Evolutionary conservation across 2,329 filamentous ascomycete genomes (phyloP).

Genomic region (Xylaria sp.): DNA sequence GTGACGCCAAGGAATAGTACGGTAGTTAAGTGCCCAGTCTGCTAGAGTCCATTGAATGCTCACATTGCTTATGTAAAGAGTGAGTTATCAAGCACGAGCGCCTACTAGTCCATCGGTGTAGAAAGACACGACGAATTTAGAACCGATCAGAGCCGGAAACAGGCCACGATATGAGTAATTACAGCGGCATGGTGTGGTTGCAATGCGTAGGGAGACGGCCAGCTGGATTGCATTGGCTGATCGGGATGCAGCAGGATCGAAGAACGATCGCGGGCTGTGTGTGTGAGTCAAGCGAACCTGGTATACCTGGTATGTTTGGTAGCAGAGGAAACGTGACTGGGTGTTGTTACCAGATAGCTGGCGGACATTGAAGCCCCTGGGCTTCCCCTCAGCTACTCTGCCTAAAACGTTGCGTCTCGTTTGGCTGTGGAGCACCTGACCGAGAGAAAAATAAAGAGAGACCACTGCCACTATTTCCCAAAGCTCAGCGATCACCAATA

Average conservation of each 20-base stretch:
- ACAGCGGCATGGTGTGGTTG: slow-evolving; percentile 34
- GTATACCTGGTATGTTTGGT: background rate
- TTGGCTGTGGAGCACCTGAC: slow-evolving; percentile 12
- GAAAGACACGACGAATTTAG: slow-evolving; percentile 4
- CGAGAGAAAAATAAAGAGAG: slow-evolving; percentile 10
- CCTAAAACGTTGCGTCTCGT: slow-evolving; percentile 25
- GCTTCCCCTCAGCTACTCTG: slow-evolving; percentile 28
- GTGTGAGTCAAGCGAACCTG: background rate
- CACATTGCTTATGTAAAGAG: slow-evolving; percentile 19
- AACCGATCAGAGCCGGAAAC: slow-evolving; percentile 26
- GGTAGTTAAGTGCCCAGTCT: background rate
- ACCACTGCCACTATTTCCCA: slow-evolving; percentile 24
- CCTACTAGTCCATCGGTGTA: slow-evolving; percentile 20
- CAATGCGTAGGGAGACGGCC: slow-evolving; percentile 28
- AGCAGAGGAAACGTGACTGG: background rate
- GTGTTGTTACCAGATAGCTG: slow-evolving; percentile 20
- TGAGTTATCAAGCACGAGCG: slow-evolving; percentile 4
- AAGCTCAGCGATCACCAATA: slow-evolving; percentile 10
- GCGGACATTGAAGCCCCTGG: slow-evolving; percentile 16
- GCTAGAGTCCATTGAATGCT: slow-evolving; percentile 2
- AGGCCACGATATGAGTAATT: slow-evolving; percentile 27
- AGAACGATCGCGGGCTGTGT: slow-evolving; percentile 17
- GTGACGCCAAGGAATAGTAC: slow-evolving; percentile 4
- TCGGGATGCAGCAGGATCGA: slow-evolving; percentile 26
- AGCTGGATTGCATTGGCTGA: slow-evolving; percentile 23